A percentile compares a stretch with the other conserved stretches of the same genome.
phyloP scores from a whole-genome alignment of 192 early-diverging fungal species.

The Powellomyces hirtus region DNA sequence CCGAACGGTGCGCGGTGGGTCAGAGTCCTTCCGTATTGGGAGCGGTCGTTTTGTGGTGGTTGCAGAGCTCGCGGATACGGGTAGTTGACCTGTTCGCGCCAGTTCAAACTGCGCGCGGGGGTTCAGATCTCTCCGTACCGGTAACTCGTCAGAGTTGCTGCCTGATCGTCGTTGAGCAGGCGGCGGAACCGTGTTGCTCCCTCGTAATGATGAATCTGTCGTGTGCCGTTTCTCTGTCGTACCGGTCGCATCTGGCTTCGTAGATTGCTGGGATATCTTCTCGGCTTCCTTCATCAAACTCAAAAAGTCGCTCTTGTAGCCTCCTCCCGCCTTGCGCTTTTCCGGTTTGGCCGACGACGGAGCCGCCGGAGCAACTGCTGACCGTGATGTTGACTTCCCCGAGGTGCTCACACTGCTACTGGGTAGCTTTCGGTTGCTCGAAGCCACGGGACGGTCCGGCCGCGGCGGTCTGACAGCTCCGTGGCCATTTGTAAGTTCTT shows the following conservation, averaged over 20 bases:
- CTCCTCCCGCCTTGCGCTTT: neutral
- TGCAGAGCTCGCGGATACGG: no score
- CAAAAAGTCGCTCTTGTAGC: slow-evolving; percentile 12
- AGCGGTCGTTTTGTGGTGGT: no score
- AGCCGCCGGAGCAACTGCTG: neutral
- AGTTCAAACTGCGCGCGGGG: neutral
- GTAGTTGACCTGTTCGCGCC: neutral
- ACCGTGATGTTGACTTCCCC: neutral
- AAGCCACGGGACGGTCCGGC: neutral
- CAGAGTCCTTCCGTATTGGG: no score
- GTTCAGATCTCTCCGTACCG: neutral
- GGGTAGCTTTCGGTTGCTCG: neutral
- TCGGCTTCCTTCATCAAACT: slow-evolving; percentile 25
- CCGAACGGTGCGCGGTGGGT: no score
- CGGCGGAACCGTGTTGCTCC: neutral
- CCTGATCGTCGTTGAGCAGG: neutral
- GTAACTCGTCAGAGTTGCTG: neutral
- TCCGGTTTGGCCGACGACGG: neutral
- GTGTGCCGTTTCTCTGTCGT: neutral
- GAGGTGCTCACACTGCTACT: neutral
- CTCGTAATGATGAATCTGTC: neutral
- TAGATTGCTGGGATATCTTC: slow-evolving; percentile 9
- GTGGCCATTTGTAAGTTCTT: neutral
- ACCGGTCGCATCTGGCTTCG: neutral
- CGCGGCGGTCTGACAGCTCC: neutral